A percentile compares a stretch with the other conserved stretches of the same genome.
Evolutionary conservation across 2,329 filamentous ascomycete genomes (phyloP).

Genomic region (Colletotrichum gloeosporioides): DNA sequence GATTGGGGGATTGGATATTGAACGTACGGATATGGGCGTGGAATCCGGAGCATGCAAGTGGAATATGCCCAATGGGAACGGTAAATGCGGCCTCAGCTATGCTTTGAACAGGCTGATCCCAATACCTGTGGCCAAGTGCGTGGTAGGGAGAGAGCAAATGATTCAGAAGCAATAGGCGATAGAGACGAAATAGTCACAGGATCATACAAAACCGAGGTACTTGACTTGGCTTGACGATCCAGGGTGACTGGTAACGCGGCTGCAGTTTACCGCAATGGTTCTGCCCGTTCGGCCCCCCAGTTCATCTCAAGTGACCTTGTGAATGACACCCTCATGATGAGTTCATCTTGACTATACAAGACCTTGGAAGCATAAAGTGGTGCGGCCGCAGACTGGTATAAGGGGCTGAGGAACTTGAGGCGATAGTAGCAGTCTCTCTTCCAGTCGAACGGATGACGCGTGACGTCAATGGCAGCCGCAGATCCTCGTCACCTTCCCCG

Average conservation of each 20-base stretch:
- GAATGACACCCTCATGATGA: neutral
- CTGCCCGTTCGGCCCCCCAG: neutral
- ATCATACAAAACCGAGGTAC: neutral
- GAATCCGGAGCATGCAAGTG: no score
- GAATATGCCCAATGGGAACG: no score
- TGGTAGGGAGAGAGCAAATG: neutral
- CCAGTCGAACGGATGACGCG: neutral
- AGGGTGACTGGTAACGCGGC: neutral
- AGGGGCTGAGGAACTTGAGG: neutral
- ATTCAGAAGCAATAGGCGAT: neutral
- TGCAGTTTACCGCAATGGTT: neutral
- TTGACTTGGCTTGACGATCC: neutral
- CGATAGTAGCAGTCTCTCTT: neutral
- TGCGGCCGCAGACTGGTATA: neutral
- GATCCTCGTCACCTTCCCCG: neutral
- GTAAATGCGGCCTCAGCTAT: no score
- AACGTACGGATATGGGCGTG: no score
- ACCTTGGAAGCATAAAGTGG: neutral
- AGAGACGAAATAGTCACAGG: neutral
- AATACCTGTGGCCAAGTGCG: no score
- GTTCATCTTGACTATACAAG: neutral
- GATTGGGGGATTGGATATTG: no score
- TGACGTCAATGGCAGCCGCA: conserved; percentile 17
- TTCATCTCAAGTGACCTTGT: neutral
- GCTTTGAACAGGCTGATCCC: no score